Evolutionary conservation across 2,329 filamentous ascomycete species (phyloP).

Genomic region (Cladophialophora bantiana): DNA sequence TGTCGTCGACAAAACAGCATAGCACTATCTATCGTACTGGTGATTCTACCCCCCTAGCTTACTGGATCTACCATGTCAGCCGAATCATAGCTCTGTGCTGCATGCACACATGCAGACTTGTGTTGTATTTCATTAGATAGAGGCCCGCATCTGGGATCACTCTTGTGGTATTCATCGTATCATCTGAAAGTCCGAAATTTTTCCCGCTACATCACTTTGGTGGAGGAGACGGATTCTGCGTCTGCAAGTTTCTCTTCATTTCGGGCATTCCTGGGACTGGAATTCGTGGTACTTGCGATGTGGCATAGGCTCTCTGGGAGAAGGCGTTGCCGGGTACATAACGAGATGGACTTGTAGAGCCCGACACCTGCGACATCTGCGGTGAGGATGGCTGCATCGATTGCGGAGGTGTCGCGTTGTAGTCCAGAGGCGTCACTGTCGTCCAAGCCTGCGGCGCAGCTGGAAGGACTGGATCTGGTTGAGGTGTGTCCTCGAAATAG

Average conservation of each 20-base stretch:
- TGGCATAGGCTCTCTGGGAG: constrained; percentile 35
- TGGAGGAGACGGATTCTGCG: constrained; percentile 16
- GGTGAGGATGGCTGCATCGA: constrained; percentile 17
- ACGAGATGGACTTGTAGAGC: constrained; percentile 22
- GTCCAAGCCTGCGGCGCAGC: constrained; percentile 22
- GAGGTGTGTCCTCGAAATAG: constrained; percentile 38
- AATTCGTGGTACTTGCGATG: constrained; percentile 22
- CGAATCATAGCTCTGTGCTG: not conserved
- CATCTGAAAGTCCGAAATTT: not conserved
- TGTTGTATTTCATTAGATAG: constrained; percentile 8
- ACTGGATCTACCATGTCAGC: not conserved
- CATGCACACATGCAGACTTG: not conserved
- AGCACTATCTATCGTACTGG: not conserved
- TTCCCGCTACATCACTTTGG: constrained; percentile 26
- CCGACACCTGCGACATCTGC: constrained; percentile 14
- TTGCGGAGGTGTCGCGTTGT: constrained; percentile 14
- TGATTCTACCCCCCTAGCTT: not conserved
- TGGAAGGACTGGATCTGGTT: constrained; percentile 19
- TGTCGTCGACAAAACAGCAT: not conserved
- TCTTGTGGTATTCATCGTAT: constrained; percentile 10
- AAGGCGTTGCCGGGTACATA: constrained; percentile 40
- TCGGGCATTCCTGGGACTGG: constrained; percentile 38
- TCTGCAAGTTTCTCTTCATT: constrained; percentile 34
- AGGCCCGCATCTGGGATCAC: not conserved
- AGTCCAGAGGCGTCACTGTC: constrained; percentile 25